Evolutionary conservation across 73 alveolate species (phyloP), one percentile per base, ranked within the genome.

Genomic region (Uronychia setigera): DNA sequence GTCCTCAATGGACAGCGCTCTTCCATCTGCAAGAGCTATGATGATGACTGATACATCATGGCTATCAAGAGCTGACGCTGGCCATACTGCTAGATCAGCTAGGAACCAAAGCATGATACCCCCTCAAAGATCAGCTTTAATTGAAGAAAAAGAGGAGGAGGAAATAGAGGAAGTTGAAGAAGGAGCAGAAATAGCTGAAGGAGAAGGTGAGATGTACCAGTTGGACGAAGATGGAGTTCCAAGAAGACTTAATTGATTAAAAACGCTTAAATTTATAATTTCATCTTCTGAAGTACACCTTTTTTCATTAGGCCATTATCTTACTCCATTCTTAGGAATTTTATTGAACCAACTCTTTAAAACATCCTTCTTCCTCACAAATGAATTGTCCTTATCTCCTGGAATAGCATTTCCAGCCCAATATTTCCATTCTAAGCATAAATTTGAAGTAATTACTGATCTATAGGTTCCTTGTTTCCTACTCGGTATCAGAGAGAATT

Each of bases 1-100:
- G 19, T 46, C 67, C 67, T 46, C 67, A 46, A 46, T 46, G 67
- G 67, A 46, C 67, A 46, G 67, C 67, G 67, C 67, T 46, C 19
- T 46, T 46, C 67, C 67, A 11, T 46, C 67, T 11, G 67, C 67
- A 5, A 46, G 67, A 46, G 67, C 67, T 11, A 19, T 19, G n/a
- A 46, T 46, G 67, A 46, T 46, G 67, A 46, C 67, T 46, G 67
- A 46, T 19, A 46, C 67, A 5, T 46, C 67, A 46, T 46, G 67
- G 67, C 5, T 46, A 5, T 46, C 67, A 11, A 46, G 67, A 19
- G 67, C 19, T 5, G 67, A 46, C 19, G 67, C n/a, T 5, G 67
- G 67, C 5, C 67, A 46, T 5, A 46, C 67, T 11, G 67, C 67
- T 19, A 46, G 67, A 19, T 46, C 67, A 46, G 67, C n/a, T 11